Evolutionary conservation across 768 basidiomycete genomes (phyloP), one percentile per base, ranked within the genome.

Genomic region (Cyclocybe cylindracea): DNA sequence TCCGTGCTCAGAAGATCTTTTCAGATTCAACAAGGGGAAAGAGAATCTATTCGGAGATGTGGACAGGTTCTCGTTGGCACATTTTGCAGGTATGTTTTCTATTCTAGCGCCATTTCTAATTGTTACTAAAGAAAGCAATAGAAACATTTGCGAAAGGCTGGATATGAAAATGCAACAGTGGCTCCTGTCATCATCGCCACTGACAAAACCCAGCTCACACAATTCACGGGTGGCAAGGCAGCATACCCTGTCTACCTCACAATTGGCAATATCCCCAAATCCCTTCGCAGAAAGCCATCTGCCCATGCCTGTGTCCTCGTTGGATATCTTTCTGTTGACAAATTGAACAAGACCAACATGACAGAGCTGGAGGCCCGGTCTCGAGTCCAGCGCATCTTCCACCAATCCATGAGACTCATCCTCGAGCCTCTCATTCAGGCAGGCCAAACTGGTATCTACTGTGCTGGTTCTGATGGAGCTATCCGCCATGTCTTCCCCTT

Each of bases 201-300:
- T 7, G 54, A 56, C 45, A 51, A 56, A 5, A 24, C 24, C 5
- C 24, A 24, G 74, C 75, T 46, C 3, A 24, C 24, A 2, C 24
- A 24, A 5, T 70, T 74, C 48, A 46, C 59, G 7, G 67, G 72
- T 0, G 64, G 70, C 50, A 70, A 74, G 52, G 47, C 55, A 32
- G 69, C 70, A 7, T 76, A 68, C 54, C 74, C 75, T 1, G 65
- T 78, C 4, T 78, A 78, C 54, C 44, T 75, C 0, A 70, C 72
- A 1, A 56, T 74, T 39, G 75, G 71, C 0, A 74, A 74, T 35
- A 64, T 74, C 11, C 46, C 57, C 1, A 71, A 70, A 42, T 43
- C 56, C 3, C 49, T 70, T 5, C 64, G 68, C 0, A 61, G 69
- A 0, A 55, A 70, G 51, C 63, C 68, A 0, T 66, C 67, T 1